Evolutionary conservation across 139 green algal genomes (phyloP).

Genomic region (Chlorella sp.): DNA sequence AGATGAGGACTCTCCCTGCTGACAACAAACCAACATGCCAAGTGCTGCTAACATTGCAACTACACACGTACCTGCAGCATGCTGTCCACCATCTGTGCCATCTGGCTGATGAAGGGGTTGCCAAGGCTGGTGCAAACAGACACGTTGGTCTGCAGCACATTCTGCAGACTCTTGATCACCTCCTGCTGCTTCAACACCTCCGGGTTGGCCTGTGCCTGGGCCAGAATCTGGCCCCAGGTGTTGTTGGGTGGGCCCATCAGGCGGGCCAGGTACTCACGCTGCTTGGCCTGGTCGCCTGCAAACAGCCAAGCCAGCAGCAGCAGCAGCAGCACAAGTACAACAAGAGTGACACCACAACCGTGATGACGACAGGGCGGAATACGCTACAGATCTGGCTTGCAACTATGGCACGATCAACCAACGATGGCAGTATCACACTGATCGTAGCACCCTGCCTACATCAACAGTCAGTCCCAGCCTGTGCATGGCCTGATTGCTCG

Average conservation of each 20-base stretch:
- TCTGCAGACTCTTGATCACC: slow-evolving; percentile 73
- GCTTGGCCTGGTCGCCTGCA: too few species aligned
- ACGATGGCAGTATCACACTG: too few species aligned
- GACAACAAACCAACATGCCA: neutral
- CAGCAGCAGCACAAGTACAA: too few species aligned
- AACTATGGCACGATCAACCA: too few species aligned
- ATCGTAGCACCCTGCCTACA: too few species aligned
- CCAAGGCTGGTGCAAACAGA: slow-evolving; percentile 80
- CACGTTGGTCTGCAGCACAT: slow-evolving; percentile 93
- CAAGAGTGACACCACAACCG: too few species aligned
- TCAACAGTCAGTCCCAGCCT: too few species aligned
- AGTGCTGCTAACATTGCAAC: neutral
- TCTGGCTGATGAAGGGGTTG: slow-evolving; percentile 81
- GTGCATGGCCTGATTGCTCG: too few species aligned
- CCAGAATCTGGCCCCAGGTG: slow-evolving; percentile 78
- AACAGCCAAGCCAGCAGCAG: too few species aligned
- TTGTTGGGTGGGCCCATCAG: slow-evolving; percentile 90
- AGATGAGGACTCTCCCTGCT: neutral
- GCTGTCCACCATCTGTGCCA: slow-evolving; percentile 81
- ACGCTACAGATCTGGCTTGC: too few species aligned
- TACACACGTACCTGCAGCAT: slow-evolving; percentile 81
- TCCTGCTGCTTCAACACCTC: slow-evolving; percentile 77
- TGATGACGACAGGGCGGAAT: too few species aligned
- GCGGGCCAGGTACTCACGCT: slow-evolving; percentile 74
- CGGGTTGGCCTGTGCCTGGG: slow-evolving; percentile 45